phyloP scores from a whole-genome alignment of 2,329 filamentous ascomycete genomes.

The Alternaria infectoria region DNA sequence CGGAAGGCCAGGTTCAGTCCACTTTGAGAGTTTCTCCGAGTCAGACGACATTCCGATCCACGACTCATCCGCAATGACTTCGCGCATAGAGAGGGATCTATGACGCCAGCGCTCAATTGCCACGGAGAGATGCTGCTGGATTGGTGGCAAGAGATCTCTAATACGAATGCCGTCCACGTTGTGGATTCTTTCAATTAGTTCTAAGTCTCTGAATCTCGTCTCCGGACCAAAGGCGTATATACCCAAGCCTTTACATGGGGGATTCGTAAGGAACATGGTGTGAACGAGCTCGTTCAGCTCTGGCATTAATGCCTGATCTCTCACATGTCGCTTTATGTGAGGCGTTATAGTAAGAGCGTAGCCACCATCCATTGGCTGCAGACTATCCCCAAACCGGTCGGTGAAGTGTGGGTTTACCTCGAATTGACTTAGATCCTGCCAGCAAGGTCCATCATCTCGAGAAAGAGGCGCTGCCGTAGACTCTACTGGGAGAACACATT shows the following conservation, averaged over 20 bases:
- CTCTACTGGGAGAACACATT: neutral
- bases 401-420: neutral
- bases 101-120: neutral
- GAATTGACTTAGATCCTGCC: neutral
- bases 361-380: neutral
- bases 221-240: neutral
- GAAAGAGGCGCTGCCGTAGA: neutral
- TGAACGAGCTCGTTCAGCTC: neutral
- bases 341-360: neutral
- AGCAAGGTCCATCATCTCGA: neutral
- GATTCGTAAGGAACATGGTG: neutral
- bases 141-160: neutral
- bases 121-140: neutral
- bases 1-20: neutral
- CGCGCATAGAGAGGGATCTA: neutral
- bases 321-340: neutral
- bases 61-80: neutral
- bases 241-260: neutral
- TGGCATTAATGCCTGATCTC: neutral
- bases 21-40: neutral
- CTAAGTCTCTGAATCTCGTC: neutral
- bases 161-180: neutral
- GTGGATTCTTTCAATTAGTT: neutral
- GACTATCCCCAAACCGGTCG: neutral
- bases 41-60: neutral